Evolutionary conservation across 2,329 filamentous ascomycete genomes (phyloP), one percentile per base, ranked within the genome.

Genomic region (Pseudopyrenochaeta lycopersici): DNA sequence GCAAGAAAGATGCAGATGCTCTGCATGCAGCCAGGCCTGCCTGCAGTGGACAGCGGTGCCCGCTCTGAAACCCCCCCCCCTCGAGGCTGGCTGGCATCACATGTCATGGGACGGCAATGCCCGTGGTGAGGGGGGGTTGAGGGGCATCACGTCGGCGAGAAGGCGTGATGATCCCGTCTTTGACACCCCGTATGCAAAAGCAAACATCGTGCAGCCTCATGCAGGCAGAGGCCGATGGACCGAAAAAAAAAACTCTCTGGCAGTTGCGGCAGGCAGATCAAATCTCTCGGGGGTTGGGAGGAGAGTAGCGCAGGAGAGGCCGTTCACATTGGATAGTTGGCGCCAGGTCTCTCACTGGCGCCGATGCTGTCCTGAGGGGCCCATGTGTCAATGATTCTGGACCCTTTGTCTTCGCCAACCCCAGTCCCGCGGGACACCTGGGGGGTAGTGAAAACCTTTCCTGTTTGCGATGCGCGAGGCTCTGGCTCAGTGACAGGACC

Each of bases 331-430:
- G 40, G 38, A 38, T 38, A 46, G 41, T 46, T 32, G 42, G 43
- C 43, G 17, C 36, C 38, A 46, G 33, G 36, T 23, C 42, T 48
- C 46, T 33, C n/a, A n/a, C n/a, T n/a, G n/a, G n/a, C n/a, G n/a
- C n/a, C n/a, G n/a, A n/a, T n/a, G n/a, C n/a, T n/a, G n/a, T n/a
- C 27, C 43, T 36, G 18, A 35, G n/a, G 20, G 33, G 23, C 4
- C 21, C 38, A 10, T 38, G 27, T 46, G 14, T 20, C 48, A 18
- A 45, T 49, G 50, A 38, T 56, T 65, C 62, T 61, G 60, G 62
- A 54, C 58, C 56, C 49, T 47, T 48, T 27, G 27, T 18, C 29
- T 27, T 66, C 64, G 62, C 62, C 57, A 63, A 66, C 58, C 62
- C 64, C 42, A 50, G 64, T 63, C 55, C 39, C 44, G 46, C 47